Base-by-base conservation (phyloP, 148 eudicot genomes). In the Camellia granthamiana region DNA sequence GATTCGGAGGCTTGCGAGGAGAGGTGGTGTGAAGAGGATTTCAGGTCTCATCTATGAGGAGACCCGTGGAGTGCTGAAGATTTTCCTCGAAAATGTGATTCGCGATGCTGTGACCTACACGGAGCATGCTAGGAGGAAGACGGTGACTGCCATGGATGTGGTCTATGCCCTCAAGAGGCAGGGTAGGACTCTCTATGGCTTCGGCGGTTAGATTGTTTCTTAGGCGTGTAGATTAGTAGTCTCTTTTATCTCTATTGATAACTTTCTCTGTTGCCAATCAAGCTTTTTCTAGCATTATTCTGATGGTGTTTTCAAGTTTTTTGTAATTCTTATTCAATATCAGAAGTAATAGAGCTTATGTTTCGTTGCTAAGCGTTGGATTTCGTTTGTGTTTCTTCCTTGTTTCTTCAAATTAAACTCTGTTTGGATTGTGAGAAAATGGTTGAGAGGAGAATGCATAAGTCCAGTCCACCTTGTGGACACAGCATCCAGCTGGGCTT, bases 81-180 rank as follows among this genome's bases (percentile, higher is more conserved):
- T 85, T 43, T 85, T 85, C 30, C n/a, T 85, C 7, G 88, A 83
- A 65, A 85, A 85, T 68, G 88, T 85, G 14, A 85, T 85, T 49
- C 81, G 85, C 13, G 87, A 85, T 76, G 82, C 87, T 6, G 87
- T 85, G 6, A 85, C 87, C 52, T 85, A 85, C 84, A 85, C 87
- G 0, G 87, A 85, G 80, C 87, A 85, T n/a, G 87, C 87, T 10
- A 60, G 87, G 61, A 75, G 87, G 76, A 85, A 85, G 83, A 85
- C 87, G 16, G 87, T 85, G 30, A 85, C 87, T 0, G 87, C 87
- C 12, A 85, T 85, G 85, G 87, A 85, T 67, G 87, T 85, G 5
- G 87, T 85, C 0, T 85, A 85, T 72, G 85, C 87, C 0, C 85
- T 85, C 66, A 85, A 85, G 85, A 85, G 87, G 87, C 87, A 85